Percentiles rank a stretch among this genome's conserved stretches.
Conservation (phyloP, 352 stramenopile species). For the Phytophthora tubulina region DNA sequence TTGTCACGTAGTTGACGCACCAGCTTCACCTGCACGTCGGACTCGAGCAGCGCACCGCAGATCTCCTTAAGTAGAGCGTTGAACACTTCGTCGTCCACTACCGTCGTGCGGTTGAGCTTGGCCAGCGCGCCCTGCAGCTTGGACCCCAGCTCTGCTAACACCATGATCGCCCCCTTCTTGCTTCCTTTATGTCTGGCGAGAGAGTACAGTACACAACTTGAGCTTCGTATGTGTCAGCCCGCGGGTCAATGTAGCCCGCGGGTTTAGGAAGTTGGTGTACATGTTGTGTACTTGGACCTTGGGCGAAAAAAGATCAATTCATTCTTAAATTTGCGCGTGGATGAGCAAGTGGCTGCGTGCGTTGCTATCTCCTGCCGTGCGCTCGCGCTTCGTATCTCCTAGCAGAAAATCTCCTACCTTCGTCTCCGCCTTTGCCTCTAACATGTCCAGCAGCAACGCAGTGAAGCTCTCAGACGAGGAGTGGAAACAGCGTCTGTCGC, state of each 20-base stretch:
- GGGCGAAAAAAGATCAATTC: background rate
- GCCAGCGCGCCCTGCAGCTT: conserved; percentile 89
- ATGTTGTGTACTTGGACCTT: background rate
- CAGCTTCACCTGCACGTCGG: conserved; percentile 91
- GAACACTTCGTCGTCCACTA: conserved; percentile 92
- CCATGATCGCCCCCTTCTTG: conserved; percentile 60
- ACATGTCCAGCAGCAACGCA: conserved; percentile 58
- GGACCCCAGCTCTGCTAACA: conserved; percentile 89
- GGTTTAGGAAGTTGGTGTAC: background rate
- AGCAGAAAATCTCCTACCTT: conserved; percentile 11
- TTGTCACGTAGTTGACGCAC: conserved; percentile 91
- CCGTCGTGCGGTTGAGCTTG: conserved; percentile 89
- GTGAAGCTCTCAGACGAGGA: conserved; percentile 74
- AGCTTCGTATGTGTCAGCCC: conserved; percentile 14
- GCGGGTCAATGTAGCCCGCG: background rate
- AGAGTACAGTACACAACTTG: background rate
- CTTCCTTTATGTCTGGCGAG: background rate
- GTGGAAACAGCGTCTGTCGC: conserved; percentile 85
- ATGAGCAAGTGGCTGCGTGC: conserved; percentile 44
- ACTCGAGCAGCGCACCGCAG: conserved; percentile 89
- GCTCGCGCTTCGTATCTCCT: conserved; percentile 14
- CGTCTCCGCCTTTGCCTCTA: conserved; percentile 28
- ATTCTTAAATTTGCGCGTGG: conserved; percentile 33
- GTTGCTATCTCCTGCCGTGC: conserved; percentile 26
- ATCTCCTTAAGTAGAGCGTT: conserved; percentile 93